These are phyloP conservation scores for Hygrocybe punicea DNA, from an alignment of 768 basidiomycete species.

Conservation along the genomic window DNA sequence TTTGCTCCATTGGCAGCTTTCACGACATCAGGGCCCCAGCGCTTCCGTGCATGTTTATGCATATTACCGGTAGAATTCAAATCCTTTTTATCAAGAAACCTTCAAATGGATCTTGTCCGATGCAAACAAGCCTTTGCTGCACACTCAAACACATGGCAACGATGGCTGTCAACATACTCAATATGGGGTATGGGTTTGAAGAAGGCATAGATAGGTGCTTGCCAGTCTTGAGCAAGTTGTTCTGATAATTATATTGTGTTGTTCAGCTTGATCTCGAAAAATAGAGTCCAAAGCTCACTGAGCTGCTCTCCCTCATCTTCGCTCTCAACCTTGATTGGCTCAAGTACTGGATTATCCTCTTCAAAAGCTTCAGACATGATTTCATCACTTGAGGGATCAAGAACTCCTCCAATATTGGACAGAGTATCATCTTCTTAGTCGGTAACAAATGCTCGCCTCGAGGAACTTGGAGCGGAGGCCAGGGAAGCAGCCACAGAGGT, in stretches of 20 bases:
- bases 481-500: no score
- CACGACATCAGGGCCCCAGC: constrained; percentile 32
- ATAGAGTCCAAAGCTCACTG: not conserved
- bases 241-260: not conserved
- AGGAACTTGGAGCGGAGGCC: no score
- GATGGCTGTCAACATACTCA: constrained; percentile 17
- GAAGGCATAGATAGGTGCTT: constrained; percentile 35
- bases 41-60: constrained; percentile 24
- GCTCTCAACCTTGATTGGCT: not conserved
- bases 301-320: not conserved
- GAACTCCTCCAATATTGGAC: not conserved
- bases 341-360: not conserved
- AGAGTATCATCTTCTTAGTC: not conserved
- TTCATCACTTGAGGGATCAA: not conserved
- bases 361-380: not conserved
- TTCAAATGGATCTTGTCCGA: constrained; percentile 2
- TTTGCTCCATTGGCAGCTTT: constrained; percentile 7
- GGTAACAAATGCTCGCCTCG: not conserved
- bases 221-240: constrained; percentile 28
- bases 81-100: constrained; percentile 27
- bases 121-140: constrained; percentile 19
- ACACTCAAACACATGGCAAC: constrained; percentile 29
- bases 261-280: not conserved
- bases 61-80: constrained; percentile 30
- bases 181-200: constrained; percentile 24